Conservation (phyloP, 2,329 filamentous ascomycete species). For the Xylaria sp. region DNA sequence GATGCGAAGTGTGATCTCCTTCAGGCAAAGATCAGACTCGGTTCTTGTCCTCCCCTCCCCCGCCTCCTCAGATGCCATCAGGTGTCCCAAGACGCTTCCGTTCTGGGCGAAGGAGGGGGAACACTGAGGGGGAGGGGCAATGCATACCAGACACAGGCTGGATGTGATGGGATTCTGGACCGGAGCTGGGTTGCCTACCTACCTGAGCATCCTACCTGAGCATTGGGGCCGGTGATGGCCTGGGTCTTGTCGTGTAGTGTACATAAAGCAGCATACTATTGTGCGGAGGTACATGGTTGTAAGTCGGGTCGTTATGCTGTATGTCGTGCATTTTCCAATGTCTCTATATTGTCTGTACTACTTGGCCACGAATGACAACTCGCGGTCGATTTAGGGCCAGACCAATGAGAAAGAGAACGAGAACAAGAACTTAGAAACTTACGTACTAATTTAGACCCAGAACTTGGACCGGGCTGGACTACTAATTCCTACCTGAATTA, state of each 20-base stretch:
- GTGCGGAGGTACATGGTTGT: conserved; percentile 3
- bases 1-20: conserved; percentile 30
- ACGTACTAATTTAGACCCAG: background rate
- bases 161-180: conserved; percentile 5
- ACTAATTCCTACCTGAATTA: conserved; percentile 6
- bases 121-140: conserved; percentile 25
- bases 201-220: background rate
- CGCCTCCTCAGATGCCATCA: conserved; percentile 34
- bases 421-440: background rate
- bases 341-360: conserved; percentile 28
- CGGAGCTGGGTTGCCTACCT: conserved; percentile 2
- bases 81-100: conserved; percentile 35
- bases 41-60: conserved; percentile 28
- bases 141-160: conserved; percentile 31
- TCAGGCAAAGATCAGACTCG: conserved; percentile 15
- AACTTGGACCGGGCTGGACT: background rate
- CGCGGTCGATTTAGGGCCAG: conserved; percentile 8
- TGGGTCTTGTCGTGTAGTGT: background rate
- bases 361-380: conserved; percentile 10
- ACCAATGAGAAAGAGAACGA: conserved; percentile 11
- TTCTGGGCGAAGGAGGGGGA: conserved; percentile 34
- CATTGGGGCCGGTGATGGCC: background rate
- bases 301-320: conserved; percentile 18
- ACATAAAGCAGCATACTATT: background rate
- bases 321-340: conserved; percentile 33